phyloP scores from a whole-genome alignment of 768 basidiomycete species.

The Lentinula raphanica region DNA sequence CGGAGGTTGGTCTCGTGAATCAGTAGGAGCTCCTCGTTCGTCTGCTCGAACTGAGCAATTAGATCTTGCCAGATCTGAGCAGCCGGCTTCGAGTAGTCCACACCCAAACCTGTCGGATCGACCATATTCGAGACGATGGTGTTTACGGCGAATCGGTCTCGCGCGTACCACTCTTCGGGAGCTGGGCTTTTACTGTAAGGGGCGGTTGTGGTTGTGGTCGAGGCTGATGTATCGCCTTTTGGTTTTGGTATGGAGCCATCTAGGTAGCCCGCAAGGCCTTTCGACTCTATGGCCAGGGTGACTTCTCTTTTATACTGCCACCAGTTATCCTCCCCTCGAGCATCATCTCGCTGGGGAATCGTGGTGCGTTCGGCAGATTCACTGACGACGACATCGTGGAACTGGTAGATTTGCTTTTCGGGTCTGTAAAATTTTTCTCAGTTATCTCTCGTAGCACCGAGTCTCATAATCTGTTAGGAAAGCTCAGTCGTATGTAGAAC shows the following conservation, averaged over 20 bases:
- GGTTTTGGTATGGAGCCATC: not conserved
- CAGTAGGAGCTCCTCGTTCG: not conserved
- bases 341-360: not conserved
- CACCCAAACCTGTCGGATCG: not conserved
- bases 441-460: too few relatives aligned
- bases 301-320: not conserved
- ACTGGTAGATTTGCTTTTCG: too few relatives aligned
- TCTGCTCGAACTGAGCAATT: not conserved
- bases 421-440: too few relatives aligned
- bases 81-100: not conserved
- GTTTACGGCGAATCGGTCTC: not conserved
- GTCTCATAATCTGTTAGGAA: too few relatives aligned
- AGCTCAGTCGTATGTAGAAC: too few relatives aligned
- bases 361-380: not conserved
- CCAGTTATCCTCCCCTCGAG: not conserved
- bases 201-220: not conserved
- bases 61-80: not conserved
- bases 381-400: too few relatives aligned
- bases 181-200: not conserved
- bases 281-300: not conserved
- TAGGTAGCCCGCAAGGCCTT: not conserved
- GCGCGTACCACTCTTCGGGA: not conserved
- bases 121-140: not conserved
- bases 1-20: not conserved
- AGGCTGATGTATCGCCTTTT: not conserved